phyloP scores from a whole-genome alignment of 495 filamentous ascomycete species.

The Penicillium parvum region DNA sequence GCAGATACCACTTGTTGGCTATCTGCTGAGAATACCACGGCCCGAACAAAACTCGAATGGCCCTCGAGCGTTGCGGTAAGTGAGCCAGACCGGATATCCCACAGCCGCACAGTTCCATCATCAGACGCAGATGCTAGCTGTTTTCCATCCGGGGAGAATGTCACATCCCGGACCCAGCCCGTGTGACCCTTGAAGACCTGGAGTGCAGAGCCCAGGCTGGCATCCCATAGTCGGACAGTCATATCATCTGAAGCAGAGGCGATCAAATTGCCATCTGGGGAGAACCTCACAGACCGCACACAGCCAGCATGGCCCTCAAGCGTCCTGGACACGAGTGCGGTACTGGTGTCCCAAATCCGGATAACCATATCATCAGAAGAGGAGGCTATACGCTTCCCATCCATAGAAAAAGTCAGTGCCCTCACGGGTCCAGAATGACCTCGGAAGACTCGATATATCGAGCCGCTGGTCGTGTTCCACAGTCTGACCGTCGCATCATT shows the following conservation, averaged over 20 bases:
- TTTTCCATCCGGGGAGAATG: background rate
- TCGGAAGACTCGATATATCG: conserved; percentile 13
- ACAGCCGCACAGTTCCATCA: background rate
- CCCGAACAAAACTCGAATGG: background rate
- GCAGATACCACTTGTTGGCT: background rate
- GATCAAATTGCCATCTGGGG: background rate
- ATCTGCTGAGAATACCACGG: background rate
- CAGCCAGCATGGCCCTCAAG: too few relatives aligned
- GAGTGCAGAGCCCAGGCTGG: background rate
- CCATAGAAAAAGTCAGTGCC: conserved; percentile 2
- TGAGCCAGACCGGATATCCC: background rate
- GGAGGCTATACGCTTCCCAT: conserved; percentile 4
- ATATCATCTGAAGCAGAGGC: background rate
- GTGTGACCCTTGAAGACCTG: background rate
- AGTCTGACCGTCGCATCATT: conserved; percentile 23
- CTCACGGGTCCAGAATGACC: conserved; percentile 13
- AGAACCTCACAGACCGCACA: conserved; percentile 2
- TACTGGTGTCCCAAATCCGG: conserved; percentile 3
- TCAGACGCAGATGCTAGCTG: background rate
- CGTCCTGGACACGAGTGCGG: too few relatives aligned
- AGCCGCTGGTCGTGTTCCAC: conserved; percentile 27
- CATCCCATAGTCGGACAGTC: background rate
- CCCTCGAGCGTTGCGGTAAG: background rate
- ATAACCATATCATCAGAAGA: conserved; percentile 5
- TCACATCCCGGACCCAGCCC: background rate